These are phyloP conservation scores for Didymella arachidicola DNA, from an alignment of 2,329 filamentous ascomycete species.

Conservation along the genomic window DNA sequence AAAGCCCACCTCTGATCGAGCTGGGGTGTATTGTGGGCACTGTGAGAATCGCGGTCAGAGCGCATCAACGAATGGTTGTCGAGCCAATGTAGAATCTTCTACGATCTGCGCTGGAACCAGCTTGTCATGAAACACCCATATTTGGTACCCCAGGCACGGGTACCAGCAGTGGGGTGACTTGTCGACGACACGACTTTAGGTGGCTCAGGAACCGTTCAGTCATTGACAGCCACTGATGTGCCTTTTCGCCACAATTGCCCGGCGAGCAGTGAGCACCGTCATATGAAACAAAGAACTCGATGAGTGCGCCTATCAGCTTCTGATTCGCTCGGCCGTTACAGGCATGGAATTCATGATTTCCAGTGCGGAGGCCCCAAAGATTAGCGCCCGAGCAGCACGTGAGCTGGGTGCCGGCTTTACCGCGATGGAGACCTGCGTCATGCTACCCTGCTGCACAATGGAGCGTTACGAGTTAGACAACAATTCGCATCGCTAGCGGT, in stretches of 20 bases:
- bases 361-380: conserved; percentile 16
- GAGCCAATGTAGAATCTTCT: conserved; percentile 5
- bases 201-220: conserved; percentile 8
- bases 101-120: not conserved
- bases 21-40: conserved; percentile 9
- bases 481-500: conserved; percentile 15
- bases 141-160: conserved; percentile 7
- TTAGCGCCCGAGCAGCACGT: conserved; percentile 20
- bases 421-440: conserved; percentile 18
- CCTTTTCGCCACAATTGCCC: conserved; percentile 5
- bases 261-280: conserved; percentile 6
- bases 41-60: conserved; percentile 14
- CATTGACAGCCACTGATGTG: conserved; percentile 7
- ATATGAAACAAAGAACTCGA: not conserved
- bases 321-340: conserved; percentile 8
- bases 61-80: conserved; percentile 5
- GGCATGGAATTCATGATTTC: conserved; percentile 16
- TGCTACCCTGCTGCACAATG: conserved; percentile 15
- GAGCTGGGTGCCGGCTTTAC: conserved; percentile 17
- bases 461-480: conserved; percentile 20
- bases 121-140: not conserved
- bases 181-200: conserved; percentile 16
- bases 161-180: conserved; percentile 9
- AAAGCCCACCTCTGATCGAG: conserved; percentile 4
- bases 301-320: conserved; percentile 5